Conservation (phyloP, 164 flowering plant genomes). For the Chimonanthus salicifolius region DNA sequence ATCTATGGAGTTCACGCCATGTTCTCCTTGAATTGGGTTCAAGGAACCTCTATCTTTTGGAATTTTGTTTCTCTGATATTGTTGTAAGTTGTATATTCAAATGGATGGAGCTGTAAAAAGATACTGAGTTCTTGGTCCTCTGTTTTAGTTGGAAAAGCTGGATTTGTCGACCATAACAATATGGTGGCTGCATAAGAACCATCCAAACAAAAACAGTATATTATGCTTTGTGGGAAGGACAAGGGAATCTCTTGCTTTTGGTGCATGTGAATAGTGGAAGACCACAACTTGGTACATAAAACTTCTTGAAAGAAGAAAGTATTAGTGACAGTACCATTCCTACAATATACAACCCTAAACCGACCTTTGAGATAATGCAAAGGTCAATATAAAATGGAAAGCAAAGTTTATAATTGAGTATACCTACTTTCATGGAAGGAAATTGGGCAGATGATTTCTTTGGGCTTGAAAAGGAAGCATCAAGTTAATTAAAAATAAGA, state of each 20-base stretch:
- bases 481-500: neutral
- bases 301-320: neutral
- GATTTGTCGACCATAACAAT: neutral
- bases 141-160: conserved; percentile 3
- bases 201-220: conserved; percentile 2
- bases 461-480: neutral
- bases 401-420: neutral
- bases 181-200: neutral
- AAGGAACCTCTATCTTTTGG: conserved; percentile 1
- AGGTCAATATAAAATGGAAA: neutral
- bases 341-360: neutral
- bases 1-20: neutral
- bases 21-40: neutral
- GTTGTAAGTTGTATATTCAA: neutral
- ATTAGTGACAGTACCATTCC: neutral
- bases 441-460: neutral
- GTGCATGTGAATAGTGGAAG: conserved; percentile 2
- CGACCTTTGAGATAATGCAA: conserved; percentile 3
- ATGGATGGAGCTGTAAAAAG: neutral
- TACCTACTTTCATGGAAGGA: neutral
- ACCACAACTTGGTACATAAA: neutral
- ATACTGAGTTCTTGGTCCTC: neutral
- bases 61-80: neutral
- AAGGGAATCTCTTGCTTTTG: conserved; percentile 1
- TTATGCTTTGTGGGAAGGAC: conserved; percentile 4